These are phyloP conservation scores for Aristolochia fimbriata DNA, from an alignment of 164 flowering plant genomes.

Conservation along the genomic window DNA sequence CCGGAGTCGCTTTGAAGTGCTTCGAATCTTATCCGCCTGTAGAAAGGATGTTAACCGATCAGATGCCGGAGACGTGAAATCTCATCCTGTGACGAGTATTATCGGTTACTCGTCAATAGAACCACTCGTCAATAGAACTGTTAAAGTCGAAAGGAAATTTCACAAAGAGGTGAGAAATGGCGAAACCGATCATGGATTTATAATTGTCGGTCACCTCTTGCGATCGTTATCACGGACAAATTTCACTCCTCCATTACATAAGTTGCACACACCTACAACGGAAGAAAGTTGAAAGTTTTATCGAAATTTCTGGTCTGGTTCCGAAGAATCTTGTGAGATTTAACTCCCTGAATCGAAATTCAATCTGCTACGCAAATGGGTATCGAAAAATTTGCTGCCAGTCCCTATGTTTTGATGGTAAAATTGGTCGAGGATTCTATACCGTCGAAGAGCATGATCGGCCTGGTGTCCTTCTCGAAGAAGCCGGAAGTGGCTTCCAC, in stretches of 20 bases:
- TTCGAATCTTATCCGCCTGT: slow-evolving; percentile 5
- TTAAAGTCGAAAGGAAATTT: neutral
- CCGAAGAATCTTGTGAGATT: too few relatives aligned
- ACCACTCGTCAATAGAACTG: neutral
- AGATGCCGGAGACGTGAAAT: neutral
- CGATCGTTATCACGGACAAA: slow-evolving; percentile 12
- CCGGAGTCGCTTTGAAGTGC: slow-evolving; percentile 1
- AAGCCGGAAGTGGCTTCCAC: slow-evolving; percentile 51
- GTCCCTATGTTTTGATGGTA: neutral
- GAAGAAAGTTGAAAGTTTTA: neutral
- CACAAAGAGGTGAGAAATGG: neutral
- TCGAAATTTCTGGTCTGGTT: neutral
- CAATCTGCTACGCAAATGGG: neutral
- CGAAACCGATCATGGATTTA: neutral
- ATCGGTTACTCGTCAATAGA: neutral
- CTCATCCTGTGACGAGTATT: neutral
- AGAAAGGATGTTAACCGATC: neutral
- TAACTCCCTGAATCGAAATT: neutral
- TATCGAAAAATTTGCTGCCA: too few relatives aligned
- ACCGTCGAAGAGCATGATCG: slow-evolving; percentile 90
- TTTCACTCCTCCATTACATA: slow-evolving; percentile 88
- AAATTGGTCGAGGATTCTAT: slow-evolving; percentile 3
- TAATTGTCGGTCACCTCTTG: neutral
- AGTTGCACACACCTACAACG: slow-evolving; percentile 69
- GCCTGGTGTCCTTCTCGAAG: slow-evolving; percentile 64